Evolutionary conservation across 768 basidiomycete genomes (phyloP), one percentile per base, ranked within the genome.

Genomic region (Mycena crocata): DNA sequence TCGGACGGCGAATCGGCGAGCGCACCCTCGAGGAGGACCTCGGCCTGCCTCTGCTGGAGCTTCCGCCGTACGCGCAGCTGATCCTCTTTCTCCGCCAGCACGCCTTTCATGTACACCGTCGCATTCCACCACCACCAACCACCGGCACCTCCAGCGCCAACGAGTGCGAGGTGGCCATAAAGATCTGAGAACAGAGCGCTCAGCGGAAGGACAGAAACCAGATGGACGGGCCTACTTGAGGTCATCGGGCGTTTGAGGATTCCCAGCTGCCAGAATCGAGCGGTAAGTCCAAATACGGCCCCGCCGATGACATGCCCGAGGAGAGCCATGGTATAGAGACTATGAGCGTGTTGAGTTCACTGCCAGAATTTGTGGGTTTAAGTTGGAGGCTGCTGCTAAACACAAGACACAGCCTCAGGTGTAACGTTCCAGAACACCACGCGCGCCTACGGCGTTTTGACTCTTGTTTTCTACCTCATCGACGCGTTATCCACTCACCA

Each of bases 261-360:
- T 58, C 91, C 92, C 26, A 98, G 89, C 80, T 96, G 95, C 72
- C 93, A 94, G 66, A 95, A 83, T 64, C 96, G 86, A 23, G 91
- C 89, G 24, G 90, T 90, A 64, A 98, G 90, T 45, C 95, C 95
- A 74, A 95, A 91, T 62, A 86, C 78, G 3, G 93, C 92, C 79
- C 93, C 93, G 44, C 93, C 93, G 74, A 93, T 77, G 67, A 94
- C 79, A 74, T 87, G 93, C 54, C 87, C 80, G 61, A 92, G 81
- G 74, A 93, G 80, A 55, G 50, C 51, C 69, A 70, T 70, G 32
- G 45, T 54, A 35, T 23, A 13, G 7, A 66, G 51, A 49, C 24
- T 37, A 52, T 17, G 49, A 46, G n/a, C 31, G 19, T 90, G 93
- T 93, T 61, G 58, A 69, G 58, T 61, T 42, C 59, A 34, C 23